Conservation (phyloP, 1,284 basidiomycete genomes). For the Austropuccinia psidii region DNA sequence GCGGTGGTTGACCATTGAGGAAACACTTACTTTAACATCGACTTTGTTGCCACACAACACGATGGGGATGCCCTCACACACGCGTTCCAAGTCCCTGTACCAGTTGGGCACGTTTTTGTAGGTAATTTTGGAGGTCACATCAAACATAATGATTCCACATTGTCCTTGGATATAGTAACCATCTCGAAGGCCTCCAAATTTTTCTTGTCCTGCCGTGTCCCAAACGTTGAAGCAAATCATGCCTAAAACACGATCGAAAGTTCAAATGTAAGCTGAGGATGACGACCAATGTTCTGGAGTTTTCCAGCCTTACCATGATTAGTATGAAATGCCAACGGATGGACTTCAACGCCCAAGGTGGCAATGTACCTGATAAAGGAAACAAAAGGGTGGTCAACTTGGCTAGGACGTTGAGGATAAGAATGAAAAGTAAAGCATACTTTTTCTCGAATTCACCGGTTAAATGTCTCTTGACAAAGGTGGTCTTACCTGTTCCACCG, state of each 20-base stretch:
- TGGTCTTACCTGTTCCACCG: conserved; percentile 49
- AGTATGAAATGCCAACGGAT: conserved; percentile 88
- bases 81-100: conserved; percentile 98
- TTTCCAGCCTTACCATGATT: conserved; percentile 51
- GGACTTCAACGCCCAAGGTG: conserved; percentile 98
- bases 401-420: too few relatives aligned
- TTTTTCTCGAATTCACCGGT: conserved; percentile 99
- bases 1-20: neutral
- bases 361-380: conserved; percentile 53
- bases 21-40: conserved; percentile 77
- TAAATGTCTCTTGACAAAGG: conserved; percentile 60
- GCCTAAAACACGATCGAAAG: conserved; percentile 57
- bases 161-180: conserved; percentile 99
- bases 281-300: neutral
- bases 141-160: conserved; percentile 99
- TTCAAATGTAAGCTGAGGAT: neutral
- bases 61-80: conserved; percentile 99
- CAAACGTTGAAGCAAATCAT: conserved; percentile 99
- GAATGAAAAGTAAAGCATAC: conserved; percentile 52
- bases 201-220: conserved; percentile 99
- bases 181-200: conserved; percentile 96
- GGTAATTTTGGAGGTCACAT: conserved; percentile 98
- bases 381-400: too few relatives aligned
- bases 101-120: conserved; percentile 99
- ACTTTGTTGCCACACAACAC: conserved; percentile 99